A percentile compares a stretch with the other conserved stretches of the same genome.
Conservation (phyloP, 257 asterid species). For the Lantana camara region DNA sequence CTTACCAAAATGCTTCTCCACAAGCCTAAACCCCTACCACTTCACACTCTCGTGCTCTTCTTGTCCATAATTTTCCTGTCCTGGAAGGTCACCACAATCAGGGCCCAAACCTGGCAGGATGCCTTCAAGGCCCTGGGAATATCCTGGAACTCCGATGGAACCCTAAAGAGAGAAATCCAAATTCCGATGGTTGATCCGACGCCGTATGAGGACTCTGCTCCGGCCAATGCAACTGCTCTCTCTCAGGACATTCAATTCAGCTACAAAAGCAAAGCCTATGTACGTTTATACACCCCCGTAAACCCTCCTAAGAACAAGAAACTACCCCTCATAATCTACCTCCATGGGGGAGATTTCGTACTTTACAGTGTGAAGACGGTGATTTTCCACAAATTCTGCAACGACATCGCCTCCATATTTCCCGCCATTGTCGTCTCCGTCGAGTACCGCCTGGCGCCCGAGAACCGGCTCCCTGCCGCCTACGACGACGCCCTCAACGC, state of each 20-base stretch:
- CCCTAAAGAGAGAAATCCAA: slow-evolving; percentile 28
- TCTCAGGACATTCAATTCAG: slow-evolving; percentile 33
- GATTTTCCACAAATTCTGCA: no score
- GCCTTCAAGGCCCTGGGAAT: slow-evolving; percentile 35
- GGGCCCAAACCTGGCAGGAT: slow-evolving; percentile 32
- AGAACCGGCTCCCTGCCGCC: slow-evolving; percentile 47
- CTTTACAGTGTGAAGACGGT: no score
- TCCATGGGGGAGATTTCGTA: no score
- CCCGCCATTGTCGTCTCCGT: slow-evolving; percentile 41
- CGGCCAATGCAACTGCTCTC: slow-evolving; percentile 13
- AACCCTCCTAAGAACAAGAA: no score
- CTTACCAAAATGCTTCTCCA: no score
- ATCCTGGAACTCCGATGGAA: slow-evolving; percentile 36
- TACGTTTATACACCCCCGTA: no score
- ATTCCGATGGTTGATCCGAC: slow-evolving; percentile 37
- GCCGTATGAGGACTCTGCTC: background rate
- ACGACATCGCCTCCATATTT: slow-evolving; percentile 32
- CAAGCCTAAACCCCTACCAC: no score
- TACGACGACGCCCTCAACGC: slow-evolving; percentile 44
- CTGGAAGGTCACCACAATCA: background rate
- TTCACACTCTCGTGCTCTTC: background rate
- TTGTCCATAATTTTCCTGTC: background rate
- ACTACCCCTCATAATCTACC: no score
- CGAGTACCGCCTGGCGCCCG: slow-evolving; percentile 49
- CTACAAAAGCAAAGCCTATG: no score